Percentiles rank a stretch among this genome's conserved stretches.
phyloP scores from a whole-genome alignment of 495 filamentous ascomycete genomes.

The Oidiodendron maius region DNA sequence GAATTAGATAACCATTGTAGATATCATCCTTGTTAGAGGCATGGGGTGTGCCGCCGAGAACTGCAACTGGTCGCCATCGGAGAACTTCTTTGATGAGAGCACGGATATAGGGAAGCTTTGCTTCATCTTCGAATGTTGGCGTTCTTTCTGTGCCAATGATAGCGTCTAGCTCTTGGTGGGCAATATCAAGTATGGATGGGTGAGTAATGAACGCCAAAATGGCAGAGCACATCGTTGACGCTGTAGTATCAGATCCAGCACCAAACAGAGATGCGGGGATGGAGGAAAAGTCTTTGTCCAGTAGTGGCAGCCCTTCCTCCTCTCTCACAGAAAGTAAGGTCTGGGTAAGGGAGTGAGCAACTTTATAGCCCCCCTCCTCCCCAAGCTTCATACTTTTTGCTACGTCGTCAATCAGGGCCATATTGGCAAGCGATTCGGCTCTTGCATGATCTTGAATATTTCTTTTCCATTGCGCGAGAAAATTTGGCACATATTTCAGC shows the following conservation, averaged over 20 bases:
- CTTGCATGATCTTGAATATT: slow-evolving; percentile 45
- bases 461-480: slow-evolving; percentile 51
- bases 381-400: slow-evolving; percentile 34
- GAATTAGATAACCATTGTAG: slow-evolving; percentile 47
- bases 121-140: slow-evolving; percentile 39
- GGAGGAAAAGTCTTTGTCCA: slow-evolving; percentile 50
- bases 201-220: slow-evolving; percentile 42
- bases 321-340: slow-evolving; percentile 41
- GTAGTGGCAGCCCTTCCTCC: slow-evolving; percentile 37
- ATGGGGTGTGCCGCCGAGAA: slow-evolving; percentile 52
- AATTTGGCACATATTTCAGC: slow-evolving; percentile 44
- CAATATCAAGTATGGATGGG: slow-evolving; percentile 33
- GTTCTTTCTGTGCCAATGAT: slow-evolving; percentile 35
- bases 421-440: slow-evolving; percentile 44
- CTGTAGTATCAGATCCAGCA: slow-evolving; percentile 60
- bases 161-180: slow-evolving; percentile 41
- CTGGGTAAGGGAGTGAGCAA: slow-evolving; percentile 44
- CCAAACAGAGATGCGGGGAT: slow-evolving; percentile 54
- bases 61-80: slow-evolving; percentile 46
- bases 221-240: slow-evolving; percentile 36
- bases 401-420: slow-evolving; percentile 43
- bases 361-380: slow-evolving; percentile 29
- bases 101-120: slow-evolving; percentile 37
- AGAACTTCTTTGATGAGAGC: slow-evolving; percentile 44
- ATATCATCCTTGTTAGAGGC: slow-evolving; percentile 49